Conservation (phyloP, 108 stramenopile genomes). For the Schizochytrium sp. region DNA sequence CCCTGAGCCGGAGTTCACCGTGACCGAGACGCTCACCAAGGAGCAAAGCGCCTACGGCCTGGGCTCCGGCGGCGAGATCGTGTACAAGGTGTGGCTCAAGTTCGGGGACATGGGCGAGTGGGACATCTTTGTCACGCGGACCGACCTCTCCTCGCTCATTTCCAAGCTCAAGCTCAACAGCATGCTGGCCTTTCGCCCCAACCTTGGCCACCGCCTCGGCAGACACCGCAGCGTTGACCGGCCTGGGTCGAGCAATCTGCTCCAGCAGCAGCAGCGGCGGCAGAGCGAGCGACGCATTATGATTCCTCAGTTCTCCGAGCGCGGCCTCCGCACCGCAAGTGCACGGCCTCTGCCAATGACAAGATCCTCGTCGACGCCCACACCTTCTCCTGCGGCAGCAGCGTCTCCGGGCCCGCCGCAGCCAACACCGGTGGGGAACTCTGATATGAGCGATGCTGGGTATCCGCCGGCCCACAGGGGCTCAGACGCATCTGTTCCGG, state of each 20-base stretch:
- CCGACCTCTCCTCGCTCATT: background rate
- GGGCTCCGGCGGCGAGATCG: background rate
- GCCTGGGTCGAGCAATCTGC: too few relatives aligned
- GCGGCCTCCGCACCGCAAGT: background rate
- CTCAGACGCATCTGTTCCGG: background rate
- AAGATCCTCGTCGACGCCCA: too few relatives aligned
- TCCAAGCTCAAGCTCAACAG: background rate
- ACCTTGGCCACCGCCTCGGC: background rate
- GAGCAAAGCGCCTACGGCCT: background rate
- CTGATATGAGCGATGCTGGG: background rate
- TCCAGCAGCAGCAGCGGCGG: background rate
- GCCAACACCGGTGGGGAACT: too few relatives aligned
- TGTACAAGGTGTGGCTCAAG: background rate
- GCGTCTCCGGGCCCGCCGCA: too few relatives aligned
- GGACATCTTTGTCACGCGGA: background rate
- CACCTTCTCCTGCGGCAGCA: too few relatives aligned
- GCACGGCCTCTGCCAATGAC: background rate
- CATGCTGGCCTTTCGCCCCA: background rate
- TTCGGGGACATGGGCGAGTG: background rate
- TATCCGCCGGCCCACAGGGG: background rate
- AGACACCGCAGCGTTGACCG: background rate
- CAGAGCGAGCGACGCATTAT: background rate
- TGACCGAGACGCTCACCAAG: background rate
- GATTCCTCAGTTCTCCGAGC: background rate
- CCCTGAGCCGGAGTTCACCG: background rate